Evolutionary conservation across 1,284 basidiomycete species (phyloP).

Genomic region (Anthracocystis setariae): DNA sequence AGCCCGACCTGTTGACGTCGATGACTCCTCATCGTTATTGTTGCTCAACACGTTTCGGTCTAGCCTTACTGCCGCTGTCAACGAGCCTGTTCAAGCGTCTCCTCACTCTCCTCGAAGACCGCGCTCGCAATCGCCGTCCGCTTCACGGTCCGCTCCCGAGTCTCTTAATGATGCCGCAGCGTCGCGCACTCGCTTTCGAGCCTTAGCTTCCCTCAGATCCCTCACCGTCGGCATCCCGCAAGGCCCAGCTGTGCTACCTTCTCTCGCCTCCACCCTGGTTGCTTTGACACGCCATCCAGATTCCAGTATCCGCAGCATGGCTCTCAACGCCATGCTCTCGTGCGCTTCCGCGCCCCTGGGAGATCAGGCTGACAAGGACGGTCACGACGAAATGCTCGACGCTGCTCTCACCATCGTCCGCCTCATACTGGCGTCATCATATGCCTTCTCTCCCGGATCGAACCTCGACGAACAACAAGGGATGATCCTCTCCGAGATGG

Average conservation of each 20-base stretch:
- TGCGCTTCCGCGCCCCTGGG: background rate
- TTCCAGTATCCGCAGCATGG: conserved; percentile 16
- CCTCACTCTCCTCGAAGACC: background rate
- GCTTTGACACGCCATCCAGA: conserved; percentile 32
- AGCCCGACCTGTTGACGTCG: background rate
- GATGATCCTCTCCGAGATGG: conserved; percentile 37
- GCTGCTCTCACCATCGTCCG: conserved; percentile 37
- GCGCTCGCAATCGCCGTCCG: conserved; percentile 8
- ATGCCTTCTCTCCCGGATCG: conserved; percentile 23
- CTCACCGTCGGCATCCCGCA: conserved; percentile 23
- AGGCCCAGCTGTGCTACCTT: conserved; percentile 25
- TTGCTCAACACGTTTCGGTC: conserved; percentile 46
- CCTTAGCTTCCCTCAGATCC: conserved; percentile 19
- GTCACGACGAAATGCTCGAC: conserved; percentile 30
- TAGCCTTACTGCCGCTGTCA: conserved; percentile 18
- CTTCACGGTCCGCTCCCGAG: conserved; percentile 8
- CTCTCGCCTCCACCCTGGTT: conserved; percentile 38
- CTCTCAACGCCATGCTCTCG: conserved; percentile 35
- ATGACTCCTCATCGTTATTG: conserved; percentile 36
- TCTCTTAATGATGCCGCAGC: background rate
- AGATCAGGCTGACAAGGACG: conserved; percentile 5
- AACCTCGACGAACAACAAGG: conserved; percentile 25
- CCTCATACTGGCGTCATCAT: conserved; percentile 31
- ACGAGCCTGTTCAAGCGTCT: conserved; percentile 1
- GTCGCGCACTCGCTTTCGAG: conserved; percentile 1